Conservation (phyloP, 352 stramenopile genomes). For the Pythium angustatum region DNA sequence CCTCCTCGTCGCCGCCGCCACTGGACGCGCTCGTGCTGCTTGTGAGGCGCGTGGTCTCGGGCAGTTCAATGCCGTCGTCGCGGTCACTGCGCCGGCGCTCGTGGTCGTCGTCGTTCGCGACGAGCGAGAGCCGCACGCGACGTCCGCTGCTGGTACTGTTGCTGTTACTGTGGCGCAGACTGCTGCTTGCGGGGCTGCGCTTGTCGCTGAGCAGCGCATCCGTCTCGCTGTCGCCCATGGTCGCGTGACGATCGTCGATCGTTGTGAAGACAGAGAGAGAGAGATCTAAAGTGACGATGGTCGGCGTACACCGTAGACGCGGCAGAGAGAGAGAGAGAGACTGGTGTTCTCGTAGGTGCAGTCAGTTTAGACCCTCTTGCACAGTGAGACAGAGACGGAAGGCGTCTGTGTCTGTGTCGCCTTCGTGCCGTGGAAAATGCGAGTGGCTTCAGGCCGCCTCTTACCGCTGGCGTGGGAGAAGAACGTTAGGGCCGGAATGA, state of each 20-base stretch:
- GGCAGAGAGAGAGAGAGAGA: constrained; percentile 1
- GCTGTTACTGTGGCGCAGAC: constrained; percentile 2
- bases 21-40: constrained; percentile 25
- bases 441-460: constrained; percentile 9
- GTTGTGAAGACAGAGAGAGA: too few species aligned
- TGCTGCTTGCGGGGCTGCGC: constrained; percentile 21
- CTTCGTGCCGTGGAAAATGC: constrained; percentile 3
- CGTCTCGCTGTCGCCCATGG: constrained; percentile 48
- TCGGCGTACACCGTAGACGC: not conserved
- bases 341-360: too few species aligned
- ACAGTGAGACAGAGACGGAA: not conserved
- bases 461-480: constrained; percentile 3
- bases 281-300: not conserved
- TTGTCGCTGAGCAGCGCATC: constrained; percentile 42
- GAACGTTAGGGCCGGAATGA: constrained; percentile 6
- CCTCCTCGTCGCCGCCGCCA: constrained; percentile 21
- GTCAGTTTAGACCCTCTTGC: not conserved
- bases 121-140: constrained; percentile 27
- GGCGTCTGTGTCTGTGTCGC: constrained; percentile 26
- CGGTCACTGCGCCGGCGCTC: too few species aligned
- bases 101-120: constrained; percentile 6
- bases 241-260: too few species aligned
- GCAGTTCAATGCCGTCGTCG: constrained; percentile 23
- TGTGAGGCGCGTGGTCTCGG: not conserved
- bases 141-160: constrained; percentile 4